These are phyloP conservation scores for Fusarium nanum DNA, from an alignment of 2,329 filamentous ascomycete genomes.

Conservation along the genomic window DNA sequence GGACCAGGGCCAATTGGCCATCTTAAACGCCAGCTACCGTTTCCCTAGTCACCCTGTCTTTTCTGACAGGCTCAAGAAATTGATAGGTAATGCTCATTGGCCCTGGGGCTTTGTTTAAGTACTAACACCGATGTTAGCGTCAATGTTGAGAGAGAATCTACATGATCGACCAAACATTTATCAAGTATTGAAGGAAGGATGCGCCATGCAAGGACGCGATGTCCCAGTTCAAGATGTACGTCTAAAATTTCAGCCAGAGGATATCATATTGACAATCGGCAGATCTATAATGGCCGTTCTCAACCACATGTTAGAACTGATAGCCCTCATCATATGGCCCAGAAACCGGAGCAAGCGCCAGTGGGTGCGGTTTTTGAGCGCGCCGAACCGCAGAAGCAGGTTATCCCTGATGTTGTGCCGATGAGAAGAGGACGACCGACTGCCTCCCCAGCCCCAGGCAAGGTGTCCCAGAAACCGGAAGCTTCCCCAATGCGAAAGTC, in stretches of 20 bases:
- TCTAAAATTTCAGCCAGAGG: slow-evolving; percentile 11
- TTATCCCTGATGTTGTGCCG: slow-evolving; percentile 88
- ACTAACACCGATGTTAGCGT: slow-evolving; percentile 66
- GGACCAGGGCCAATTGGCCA: slow-evolving; percentile 96
- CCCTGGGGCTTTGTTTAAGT: background rate
- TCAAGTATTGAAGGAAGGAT: slow-evolving; percentile 87
- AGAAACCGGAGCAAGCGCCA: slow-evolving; percentile 65
- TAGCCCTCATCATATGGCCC: slow-evolving; percentile 65
- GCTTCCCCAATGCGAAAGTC: slow-evolving; percentile 73
- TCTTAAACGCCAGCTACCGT: slow-evolving; percentile 93
- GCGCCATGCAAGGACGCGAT: slow-evolving; percentile 87
- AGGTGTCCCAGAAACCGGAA: slow-evolving; percentile 62
- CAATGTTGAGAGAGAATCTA: slow-evolving; percentile 89
- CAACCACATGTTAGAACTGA: slow-evolving; percentile 69
- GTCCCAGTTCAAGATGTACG: slow-evolving; percentile 90
- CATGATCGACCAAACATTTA: slow-evolving; percentile 89
- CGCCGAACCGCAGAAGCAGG: slow-evolving; percentile 75
- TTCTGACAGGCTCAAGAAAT: slow-evolving; percentile 86
- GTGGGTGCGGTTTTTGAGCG: slow-evolving; percentile 85
- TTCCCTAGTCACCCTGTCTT: slow-evolving; percentile 90
- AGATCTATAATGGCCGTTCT: slow-evolving; percentile 78
- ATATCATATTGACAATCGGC: slow-evolving; percentile 13
- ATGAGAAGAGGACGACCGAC: slow-evolving; percentile 86
- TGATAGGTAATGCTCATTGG: slow-evolving; percentile 74
- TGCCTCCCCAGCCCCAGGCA: slow-evolving; percentile 51